A percentile compares a stretch with the other conserved stretches of the same genome.
Conservation (phyloP, 1,284 basidiomycete genomes). For the Ustilago shanxiensis region DNA sequence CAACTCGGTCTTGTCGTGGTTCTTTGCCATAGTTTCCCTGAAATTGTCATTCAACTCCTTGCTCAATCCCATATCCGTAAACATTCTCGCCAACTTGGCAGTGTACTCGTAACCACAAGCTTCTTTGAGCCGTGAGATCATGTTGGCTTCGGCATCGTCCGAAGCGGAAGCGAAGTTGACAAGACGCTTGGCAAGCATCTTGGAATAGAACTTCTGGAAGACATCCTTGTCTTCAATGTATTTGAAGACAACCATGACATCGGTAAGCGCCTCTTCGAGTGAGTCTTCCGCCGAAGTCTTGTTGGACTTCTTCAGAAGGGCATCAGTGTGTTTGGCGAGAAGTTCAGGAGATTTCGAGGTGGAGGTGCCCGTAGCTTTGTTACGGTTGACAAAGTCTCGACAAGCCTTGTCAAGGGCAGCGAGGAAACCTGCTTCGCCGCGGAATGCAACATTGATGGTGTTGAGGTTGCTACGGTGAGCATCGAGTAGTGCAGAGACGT, state of each 20-base stretch:
- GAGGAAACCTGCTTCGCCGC: slow-evolving; percentile 92
- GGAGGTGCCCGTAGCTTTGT: slow-evolving; percentile 76
- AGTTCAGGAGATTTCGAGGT: slow-evolving; percentile 86
- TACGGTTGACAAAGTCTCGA: slow-evolving; percentile 94
- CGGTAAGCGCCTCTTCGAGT: slow-evolving; percentile 88
- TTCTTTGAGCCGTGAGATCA: slow-evolving; percentile 99
- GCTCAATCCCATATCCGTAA: slow-evolving; percentile 95
- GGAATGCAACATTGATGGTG: slow-evolving; percentile 90
- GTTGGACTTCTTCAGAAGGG: slow-evolving; percentile 92
- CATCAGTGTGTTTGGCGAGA: slow-evolving; percentile 92
- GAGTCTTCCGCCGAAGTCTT: slow-evolving; percentile 89
- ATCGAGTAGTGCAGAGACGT: slow-evolving; percentile 90
- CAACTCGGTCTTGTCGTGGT: slow-evolving; percentile 72
- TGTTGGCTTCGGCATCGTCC: slow-evolving; percentile 95
- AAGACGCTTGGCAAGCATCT: slow-evolving; percentile 93
- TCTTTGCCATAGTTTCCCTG: slow-evolving; percentile 91
- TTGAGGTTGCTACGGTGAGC: slow-evolving; percentile 93
- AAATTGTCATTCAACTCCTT: slow-evolving; percentile 97
- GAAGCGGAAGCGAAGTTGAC: slow-evolving; percentile 93
- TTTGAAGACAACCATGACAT: slow-evolving; percentile 98
- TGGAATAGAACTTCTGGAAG: slow-evolving; percentile 99
- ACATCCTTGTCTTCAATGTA: slow-evolving; percentile 99
- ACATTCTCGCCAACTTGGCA: slow-evolving; percentile 97
- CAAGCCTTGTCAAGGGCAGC: slow-evolving; percentile 93
- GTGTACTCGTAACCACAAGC: slow-evolving; percentile 99